These are phyloP conservation scores for Solanum hybrid DNA, from an alignment of 305 asterid genomes.

Conservation along the genomic window DNA sequence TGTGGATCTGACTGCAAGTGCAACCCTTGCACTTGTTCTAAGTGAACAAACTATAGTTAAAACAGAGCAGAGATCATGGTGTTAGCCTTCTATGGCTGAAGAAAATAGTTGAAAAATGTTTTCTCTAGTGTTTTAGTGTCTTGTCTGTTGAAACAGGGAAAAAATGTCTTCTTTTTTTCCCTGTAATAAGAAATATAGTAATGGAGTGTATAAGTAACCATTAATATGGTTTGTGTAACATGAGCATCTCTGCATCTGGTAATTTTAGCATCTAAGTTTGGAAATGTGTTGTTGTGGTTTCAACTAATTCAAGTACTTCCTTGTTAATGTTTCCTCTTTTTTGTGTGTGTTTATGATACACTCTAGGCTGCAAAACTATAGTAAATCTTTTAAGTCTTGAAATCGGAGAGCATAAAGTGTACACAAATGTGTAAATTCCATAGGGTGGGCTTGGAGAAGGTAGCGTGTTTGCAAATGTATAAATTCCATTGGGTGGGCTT, in stretches of 20 bases:
- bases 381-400: too few relatives aligned
- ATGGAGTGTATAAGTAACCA: neutral
- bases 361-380: neutral
- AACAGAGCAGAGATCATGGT: slow-evolving; percentile 22
- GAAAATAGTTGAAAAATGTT: neutral
- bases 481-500: too few relatives aligned
- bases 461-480: too few relatives aligned
- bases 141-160: neutral
- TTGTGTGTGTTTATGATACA: too few relatives aligned
- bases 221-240: neutral
- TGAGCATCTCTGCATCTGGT: neutral
- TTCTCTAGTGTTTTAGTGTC: neutral
- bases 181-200: neutral
- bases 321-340: too few relatives aligned
- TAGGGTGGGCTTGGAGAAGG: too few relatives aligned
- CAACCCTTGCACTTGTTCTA: slow-evolving; percentile 50
- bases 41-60: slow-evolving; percentile 21
- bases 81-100: neutral
- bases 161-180: neutral
- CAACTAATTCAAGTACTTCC: too few relatives aligned
- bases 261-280: neutral
- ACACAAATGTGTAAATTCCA: neutral
- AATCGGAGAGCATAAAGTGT: neutral
- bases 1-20: slow-evolving; percentile 70
- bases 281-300: too few relatives aligned